A percentile compares a stretch with the other conserved stretches of the same genome.
These are phyloP conservation scores for Oryza brachyantha DNA, from an alignment of 176 grass and related monocot species.

Conservation along the genomic window DNA sequence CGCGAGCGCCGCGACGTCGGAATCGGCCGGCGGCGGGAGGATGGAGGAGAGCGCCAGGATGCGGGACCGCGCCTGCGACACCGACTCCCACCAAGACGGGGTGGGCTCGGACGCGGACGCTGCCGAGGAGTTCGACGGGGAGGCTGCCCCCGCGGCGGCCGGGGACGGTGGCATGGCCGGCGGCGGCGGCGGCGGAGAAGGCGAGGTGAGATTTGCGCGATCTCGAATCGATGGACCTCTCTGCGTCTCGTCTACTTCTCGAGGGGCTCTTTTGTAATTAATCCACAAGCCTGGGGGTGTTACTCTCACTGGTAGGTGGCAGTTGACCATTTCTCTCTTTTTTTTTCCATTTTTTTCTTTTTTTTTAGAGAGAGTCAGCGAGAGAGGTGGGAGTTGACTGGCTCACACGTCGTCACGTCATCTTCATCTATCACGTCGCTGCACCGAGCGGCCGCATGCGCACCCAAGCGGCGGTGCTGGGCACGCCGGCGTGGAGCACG, in stretches of 20 bases:
- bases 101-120: slow-evolving; percentile 34
- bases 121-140: slow-evolving; percentile 38
- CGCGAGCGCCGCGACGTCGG: slow-evolving; percentile 65
- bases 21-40: slow-evolving; percentile 34
- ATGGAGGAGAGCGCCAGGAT: slow-evolving; percentile 70
- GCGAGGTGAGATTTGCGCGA: slow-evolving; percentile 30
- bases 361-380: too few relatives aligned
- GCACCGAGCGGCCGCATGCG: slow-evolving; percentile 45
- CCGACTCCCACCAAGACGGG: slow-evolving; percentile 90
- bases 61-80: slow-evolving; percentile 76
- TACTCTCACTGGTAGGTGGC: background rate
- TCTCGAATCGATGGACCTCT: background rate
- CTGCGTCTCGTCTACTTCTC: background rate
- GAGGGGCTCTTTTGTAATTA: slow-evolving; percentile 9
- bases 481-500: slow-evolving; percentile 73
- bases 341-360: too few relatives aligned
- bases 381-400: background rate
- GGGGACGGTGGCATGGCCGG: slow-evolving; percentile 42
- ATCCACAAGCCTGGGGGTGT: background rate
- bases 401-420: slow-evolving; percentile 10
- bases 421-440: background rate
- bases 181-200: background rate
- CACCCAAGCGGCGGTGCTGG: slow-evolving; percentile 60
- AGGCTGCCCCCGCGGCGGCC: slow-evolving; percentile 29
- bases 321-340: background rate